Percentiles rank a stretch among this genome's conserved stretches.
Conservation (phyloP, 176 grass and related monocot species). For the Oryza australiensis region DNA sequence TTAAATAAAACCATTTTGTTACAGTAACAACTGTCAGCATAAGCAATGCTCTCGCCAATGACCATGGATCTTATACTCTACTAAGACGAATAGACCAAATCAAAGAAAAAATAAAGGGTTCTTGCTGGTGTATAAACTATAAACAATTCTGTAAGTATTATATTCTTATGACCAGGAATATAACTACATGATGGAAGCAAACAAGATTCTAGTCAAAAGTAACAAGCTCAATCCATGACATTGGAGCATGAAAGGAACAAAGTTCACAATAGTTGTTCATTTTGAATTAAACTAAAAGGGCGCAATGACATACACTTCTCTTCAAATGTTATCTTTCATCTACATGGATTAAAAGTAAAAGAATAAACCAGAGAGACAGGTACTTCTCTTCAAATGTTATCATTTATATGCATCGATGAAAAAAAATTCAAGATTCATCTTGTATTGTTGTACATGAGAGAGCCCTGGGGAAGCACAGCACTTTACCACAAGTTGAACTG, state of each 20-base stretch:
- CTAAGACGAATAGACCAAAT: background rate
- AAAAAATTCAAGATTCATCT: background rate
- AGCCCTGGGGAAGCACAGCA: background rate
- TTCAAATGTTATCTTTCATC: background rate
- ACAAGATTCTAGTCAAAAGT: background rate
- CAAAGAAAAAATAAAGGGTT: background rate
- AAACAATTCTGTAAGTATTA: background rate
- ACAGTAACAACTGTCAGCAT: background rate
- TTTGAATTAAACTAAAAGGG: slow-evolving; percentile 7
- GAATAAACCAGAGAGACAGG: background rate
- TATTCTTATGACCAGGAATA: background rate
- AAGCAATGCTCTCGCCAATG: background rate
- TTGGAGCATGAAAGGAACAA: background rate
- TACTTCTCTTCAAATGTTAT: background rate
- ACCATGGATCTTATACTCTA: background rate
- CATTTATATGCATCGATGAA: background rate
- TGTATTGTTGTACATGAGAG: background rate
- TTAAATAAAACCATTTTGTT: background rate
- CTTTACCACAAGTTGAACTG: slow-evolving; percentile 1
- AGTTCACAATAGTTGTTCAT: background rate
- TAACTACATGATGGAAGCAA: slow-evolving; percentile 8
- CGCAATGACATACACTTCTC: background rate
- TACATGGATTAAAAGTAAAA: background rate
- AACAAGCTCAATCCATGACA: background rate
- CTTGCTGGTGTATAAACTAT: background rate